phyloP scores from a whole-genome alignment of 257 asterid species.

The Nicotiana undulata region DNA sequence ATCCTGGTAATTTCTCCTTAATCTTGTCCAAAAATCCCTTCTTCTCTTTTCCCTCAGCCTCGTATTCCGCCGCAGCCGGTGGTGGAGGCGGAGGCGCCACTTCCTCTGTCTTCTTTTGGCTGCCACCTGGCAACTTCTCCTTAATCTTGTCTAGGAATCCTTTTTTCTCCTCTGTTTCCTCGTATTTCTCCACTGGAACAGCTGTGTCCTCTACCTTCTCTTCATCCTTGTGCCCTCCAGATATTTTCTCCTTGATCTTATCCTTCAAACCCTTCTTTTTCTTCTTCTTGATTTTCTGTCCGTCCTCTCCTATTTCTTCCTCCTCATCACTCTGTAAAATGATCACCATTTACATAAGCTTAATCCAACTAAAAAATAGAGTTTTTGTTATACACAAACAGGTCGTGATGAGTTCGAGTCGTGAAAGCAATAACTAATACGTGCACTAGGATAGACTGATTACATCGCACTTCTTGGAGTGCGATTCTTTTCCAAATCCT shows the following conservation, averaged over 20 bases:
- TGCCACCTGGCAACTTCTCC: conserved; percentile 66
- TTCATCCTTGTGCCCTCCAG: conserved; percentile 38
- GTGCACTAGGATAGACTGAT: no score
- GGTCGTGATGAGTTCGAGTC: no score
- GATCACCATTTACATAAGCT: background rate
- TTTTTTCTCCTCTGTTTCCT: conserved; percentile 61
- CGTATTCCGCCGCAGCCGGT: conserved; percentile 14
- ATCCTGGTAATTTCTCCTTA: conserved; percentile 89
- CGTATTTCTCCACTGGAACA: conserved; percentile 47
- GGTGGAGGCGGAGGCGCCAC: conserved; percentile 27
- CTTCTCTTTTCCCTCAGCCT: conserved; percentile 50
- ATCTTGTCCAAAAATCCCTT: conserved; percentile 86
- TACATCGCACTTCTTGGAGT: no score
- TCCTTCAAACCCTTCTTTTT: conserved; percentile 70
- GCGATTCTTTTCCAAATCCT: no score
- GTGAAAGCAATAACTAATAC: no score
- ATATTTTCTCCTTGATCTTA: conserved; percentile 42
- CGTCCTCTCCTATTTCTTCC: conserved; percentile 31
- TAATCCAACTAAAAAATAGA: background rate
- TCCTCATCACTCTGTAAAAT: conserved; percentile 71
- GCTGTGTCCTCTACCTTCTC: conserved; percentile 28
- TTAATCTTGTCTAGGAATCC: conserved; percentile 73
- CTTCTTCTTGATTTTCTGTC: conserved; percentile 55
- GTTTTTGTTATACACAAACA: no score
- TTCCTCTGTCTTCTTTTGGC: conserved; percentile 53